phyloP scores from a whole-genome alignment of 805 yeast genomes.

The Scheffersomyces lignosus region DNA sequence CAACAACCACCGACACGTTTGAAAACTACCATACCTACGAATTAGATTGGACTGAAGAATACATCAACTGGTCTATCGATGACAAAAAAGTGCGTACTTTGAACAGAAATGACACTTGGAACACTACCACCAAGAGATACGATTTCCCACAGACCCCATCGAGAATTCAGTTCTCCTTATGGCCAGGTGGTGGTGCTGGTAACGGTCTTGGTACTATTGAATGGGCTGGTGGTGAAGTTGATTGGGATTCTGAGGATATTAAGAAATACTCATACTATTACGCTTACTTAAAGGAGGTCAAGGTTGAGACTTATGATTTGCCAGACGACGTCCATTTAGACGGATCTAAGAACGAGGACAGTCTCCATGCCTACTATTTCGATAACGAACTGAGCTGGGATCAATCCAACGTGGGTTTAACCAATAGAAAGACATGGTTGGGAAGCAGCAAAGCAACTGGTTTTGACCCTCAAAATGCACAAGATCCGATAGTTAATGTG shows the following conservation, averaged over 20 bases:
- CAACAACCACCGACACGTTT: constrained; percentile 53
- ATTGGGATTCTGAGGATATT: constrained; percentile 81
- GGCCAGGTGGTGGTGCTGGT: constrained; percentile 71
- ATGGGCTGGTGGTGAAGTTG: constrained; percentile 87
- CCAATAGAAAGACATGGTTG: constrained; percentile 61
- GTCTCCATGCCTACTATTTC: constrained; percentile 48
- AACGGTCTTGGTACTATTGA: constrained; percentile 63
- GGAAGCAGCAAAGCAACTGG: constrained; percentile 68
- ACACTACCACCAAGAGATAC: constrained; percentile 57
- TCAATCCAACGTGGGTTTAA: constrained; percentile 52
- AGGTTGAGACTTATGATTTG: constrained; percentile 69
- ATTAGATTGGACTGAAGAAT: constrained; percentile 80
- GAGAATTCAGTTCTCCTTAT: constrained; percentile 67
- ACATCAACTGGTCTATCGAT: constrained; percentile 69
- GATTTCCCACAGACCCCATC: constrained; percentile 74
- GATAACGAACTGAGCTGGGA: too few species aligned
- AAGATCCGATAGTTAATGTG: constrained; percentile 9
- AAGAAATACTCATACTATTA: constrained; percentile 78
- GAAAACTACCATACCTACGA: constrained; percentile 72
- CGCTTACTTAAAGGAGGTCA: constrained; percentile 58
- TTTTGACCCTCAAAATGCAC: constrained; percentile 48
- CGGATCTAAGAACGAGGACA: constrained; percentile 51
- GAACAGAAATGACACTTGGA: constrained; percentile 57
- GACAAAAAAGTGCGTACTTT: constrained; percentile 68
- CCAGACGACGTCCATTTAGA: constrained; percentile 52